Percentiles rank a stretch among this genome's conserved stretches.
Conservation (phyloP, 345 rosid genomes). For the Salix suchowensis region DNA sequence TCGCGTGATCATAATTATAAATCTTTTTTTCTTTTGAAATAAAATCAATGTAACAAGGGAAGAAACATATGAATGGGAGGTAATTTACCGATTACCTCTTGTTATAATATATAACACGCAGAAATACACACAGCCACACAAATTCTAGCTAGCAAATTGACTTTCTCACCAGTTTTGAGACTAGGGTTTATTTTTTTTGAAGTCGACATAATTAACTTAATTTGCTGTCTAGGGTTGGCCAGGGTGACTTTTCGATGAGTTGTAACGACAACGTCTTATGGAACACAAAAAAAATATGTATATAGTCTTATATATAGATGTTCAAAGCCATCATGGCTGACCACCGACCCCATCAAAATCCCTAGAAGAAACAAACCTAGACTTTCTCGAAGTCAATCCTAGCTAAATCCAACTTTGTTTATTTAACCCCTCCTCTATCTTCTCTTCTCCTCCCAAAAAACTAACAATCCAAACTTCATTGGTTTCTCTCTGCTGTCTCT, state of each 20-base stretch:
- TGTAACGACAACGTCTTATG: not conserved
- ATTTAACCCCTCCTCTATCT: not conserved
- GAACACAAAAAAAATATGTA: not conserved
- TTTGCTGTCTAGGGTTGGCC: not conserved
- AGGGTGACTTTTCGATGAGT: not conserved
- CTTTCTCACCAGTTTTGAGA: not conserved
- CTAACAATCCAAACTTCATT: too few relatives aligned
- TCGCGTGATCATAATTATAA: not conserved
- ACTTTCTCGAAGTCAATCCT: conserved; percentile 29
- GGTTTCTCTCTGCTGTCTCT: conserved; percentile 5
- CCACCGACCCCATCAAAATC: conserved; percentile 36
- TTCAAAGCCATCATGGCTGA: conserved; percentile 57
- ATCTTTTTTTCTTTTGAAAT: not conserved
- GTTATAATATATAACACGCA: too few relatives aligned
- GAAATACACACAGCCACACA: too few relatives aligned
- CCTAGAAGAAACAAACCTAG: conserved; percentile 13
- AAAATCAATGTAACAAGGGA: not conserved
- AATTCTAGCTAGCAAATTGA: not conserved
- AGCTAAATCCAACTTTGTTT: not conserved
- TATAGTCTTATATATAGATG: not conserved
- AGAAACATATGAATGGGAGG: not conserved
- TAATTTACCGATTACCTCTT: too few relatives aligned
- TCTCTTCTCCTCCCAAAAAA: not conserved
- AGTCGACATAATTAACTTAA: not conserved
- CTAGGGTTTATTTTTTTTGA: not conserved